A percentile compares a stretch with the other conserved stretches of the same genome.
These are phyloP conservation scores for Pichia sp. DNA, from an alignment of 1,139 yeast species.

Conservation along the genomic window DNA sequence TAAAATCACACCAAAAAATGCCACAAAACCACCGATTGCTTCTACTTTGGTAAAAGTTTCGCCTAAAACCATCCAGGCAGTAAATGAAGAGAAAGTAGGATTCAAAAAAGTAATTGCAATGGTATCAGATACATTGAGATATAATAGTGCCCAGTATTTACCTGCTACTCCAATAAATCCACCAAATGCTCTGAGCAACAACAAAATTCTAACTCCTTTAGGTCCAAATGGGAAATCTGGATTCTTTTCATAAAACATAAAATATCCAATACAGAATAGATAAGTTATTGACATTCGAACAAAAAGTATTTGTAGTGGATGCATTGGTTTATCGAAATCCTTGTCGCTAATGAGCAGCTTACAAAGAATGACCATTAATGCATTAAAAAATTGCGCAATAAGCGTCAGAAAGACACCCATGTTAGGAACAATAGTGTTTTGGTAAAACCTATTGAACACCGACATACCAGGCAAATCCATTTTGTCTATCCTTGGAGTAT, in stretches of 20 bases:
- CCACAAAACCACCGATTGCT: conserved; percentile 57
- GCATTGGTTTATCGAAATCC: conserved; percentile 46
- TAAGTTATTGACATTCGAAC: conserved; percentile 72
- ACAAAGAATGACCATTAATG: conserved; percentile 69
- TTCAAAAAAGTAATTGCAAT: conserved; percentile 71
- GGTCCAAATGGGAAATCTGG: conserved; percentile 75
- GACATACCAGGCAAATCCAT: too few species aligned
- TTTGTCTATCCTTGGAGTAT: too few species aligned
- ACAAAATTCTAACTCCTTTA: conserved; percentile 40
- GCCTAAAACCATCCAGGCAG: conserved; percentile 59
- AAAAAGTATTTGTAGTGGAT: conserved; percentile 71
- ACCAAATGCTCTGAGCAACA: conserved; percentile 52
- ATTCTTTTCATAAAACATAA: conserved; percentile 36
- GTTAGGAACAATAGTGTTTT: conserved; percentile 16
- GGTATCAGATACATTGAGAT: conserved; percentile 56
- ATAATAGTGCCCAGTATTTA: conserved; percentile 59
- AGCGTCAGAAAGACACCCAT: conserved; percentile 33
- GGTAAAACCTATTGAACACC: conserved; percentile 3
- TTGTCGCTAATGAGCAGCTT: conserved; percentile 58
- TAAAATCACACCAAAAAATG: conserved; percentile 67
- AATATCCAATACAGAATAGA: conserved; percentile 30
- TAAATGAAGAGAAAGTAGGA: conserved; percentile 69
- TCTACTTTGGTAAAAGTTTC: conserved; percentile 63
- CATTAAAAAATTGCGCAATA: conserved; percentile 62
- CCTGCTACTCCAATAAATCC: conserved; percentile 61